Evolutionary conservation across 495 filamentous ascomycete species (phyloP).

Genomic region (Amorphotheca resinae): DNA sequence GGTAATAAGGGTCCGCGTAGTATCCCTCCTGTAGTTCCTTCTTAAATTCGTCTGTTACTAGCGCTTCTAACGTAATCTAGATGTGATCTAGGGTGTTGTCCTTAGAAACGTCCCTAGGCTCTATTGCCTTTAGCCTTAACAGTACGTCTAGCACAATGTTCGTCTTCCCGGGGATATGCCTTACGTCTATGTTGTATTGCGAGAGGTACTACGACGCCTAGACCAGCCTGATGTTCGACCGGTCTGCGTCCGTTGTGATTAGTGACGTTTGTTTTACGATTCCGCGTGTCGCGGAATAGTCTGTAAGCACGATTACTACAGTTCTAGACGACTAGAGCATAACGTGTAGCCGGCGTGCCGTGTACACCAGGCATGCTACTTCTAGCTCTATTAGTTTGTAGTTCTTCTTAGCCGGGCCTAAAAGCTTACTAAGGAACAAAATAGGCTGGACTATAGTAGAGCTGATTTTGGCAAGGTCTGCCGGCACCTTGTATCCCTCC

Average conservation of each 20-base stretch:
- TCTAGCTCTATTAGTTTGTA: not conserved
- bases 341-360: not conserved
- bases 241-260: not conserved
- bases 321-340: not conserved
- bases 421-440: not conserved
- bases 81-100: not conserved
- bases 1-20: not conserved
- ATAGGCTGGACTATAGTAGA: not conserved
- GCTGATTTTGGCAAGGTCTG: not conserved
- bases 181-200: not conserved
- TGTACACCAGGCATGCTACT: not conserved
- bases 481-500: not conserved
- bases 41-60: not conserved
- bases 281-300: not conserved
- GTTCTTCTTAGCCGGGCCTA: not conserved
- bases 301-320: not conserved
- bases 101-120: not conserved
- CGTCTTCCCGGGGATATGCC: not conserved
- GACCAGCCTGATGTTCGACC: not conserved
- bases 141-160: not conserved
- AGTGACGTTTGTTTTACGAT: not conserved
- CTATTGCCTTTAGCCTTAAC: not conserved
- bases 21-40: not conserved
- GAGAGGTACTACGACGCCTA: not conserved
- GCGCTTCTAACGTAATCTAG: not conserved